Evolutionary conservation across 441 rosid species (phyloP), one percentile per base, ranked within the genome.

Genomic region (Croton setiger): DNA sequence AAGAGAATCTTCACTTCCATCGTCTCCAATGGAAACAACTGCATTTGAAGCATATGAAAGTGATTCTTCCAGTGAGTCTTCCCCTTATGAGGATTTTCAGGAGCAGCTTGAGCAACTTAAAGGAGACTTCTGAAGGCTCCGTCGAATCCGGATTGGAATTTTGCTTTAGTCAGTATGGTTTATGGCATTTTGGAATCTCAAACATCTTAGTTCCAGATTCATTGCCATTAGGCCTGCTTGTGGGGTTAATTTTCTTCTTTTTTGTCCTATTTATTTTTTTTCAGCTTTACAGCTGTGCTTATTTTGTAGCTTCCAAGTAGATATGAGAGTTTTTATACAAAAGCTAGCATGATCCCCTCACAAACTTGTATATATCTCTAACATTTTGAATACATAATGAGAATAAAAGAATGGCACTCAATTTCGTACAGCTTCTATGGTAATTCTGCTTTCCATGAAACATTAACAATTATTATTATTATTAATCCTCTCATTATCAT

Each of bases 21-120:
- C 88, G 23, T 91, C 99, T 53, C 96, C 97, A 31, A 81, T 80
- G 80, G 98, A 96, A 72, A 63, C 80, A 56, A 80, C 89, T 57
- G 73, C 81, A 41, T 91, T 84, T 45, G 75, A 72, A 59, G 49
- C 51, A 37, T 69, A 18, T 60, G 93, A 83, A 79, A 87, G 88
- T 55, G 98, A 91, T 72, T 85, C 87, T 52, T 95, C 96, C 31
- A 78, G 96, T 45, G 94, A 85, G 57, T 89, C 97, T 60, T 87
- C 95, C 5, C 87, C 96, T n/a, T 88, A 83, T 31, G 98, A 91
- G 83, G 99, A 96, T 81, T 85, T 85, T 55, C 83, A 80, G 0
- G 97, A 88, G 52, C 81, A 81, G 71, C 23, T 74, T 5, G 72
- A 61, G 48, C 66, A 56, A 33, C 55, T 68, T 37, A 48, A 53